These are phyloP conservation scores for Suhomyces kunorum DNA, from an alignment of 1,139 yeast genomes.

Conservation along the genomic window DNA sequence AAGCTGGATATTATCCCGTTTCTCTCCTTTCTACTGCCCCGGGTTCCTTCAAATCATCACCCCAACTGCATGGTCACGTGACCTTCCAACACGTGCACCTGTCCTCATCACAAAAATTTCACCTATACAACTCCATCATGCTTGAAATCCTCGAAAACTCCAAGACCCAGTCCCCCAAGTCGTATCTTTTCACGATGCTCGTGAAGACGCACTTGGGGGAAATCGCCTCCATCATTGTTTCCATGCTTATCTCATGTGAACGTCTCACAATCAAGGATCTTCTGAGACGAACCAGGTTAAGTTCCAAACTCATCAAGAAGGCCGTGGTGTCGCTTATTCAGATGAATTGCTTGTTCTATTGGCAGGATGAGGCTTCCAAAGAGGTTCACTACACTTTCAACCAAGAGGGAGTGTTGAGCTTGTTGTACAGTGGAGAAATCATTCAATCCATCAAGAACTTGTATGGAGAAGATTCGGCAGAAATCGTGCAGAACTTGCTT, in stretches of 20 bases:
- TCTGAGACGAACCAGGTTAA: conserved; percentile 40
- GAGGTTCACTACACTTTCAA: conserved; percentile 58
- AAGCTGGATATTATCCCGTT: too few species aligned
- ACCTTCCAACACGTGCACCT: conserved; percentile 2
- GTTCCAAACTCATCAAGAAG: conserved; percentile 49
- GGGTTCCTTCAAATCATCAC: neutral
- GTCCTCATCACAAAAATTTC: conserved; percentile 8
- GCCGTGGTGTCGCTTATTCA: conserved; percentile 67
- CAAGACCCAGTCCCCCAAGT: conserved; percentile 60
- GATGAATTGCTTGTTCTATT: conserved; percentile 59
- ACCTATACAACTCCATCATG: conserved; percentile 10
- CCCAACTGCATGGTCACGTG: neutral
- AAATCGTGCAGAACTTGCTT: conserved; percentile 70
- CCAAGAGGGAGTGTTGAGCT: conserved; percentile 61
- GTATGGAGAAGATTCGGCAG: conserved; percentile 55
- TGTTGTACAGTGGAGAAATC: conserved; percentile 79
- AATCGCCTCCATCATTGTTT: conserved; percentile 56
- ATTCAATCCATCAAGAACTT: conserved; percentile 49
- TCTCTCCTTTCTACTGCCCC: too few species aligned
- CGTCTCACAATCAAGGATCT: conserved; percentile 55
- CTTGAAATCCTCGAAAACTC: conserved; percentile 22
- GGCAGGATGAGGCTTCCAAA: conserved; percentile 44
- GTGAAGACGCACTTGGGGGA: conserved; percentile 63
- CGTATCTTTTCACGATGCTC: conserved; percentile 56
- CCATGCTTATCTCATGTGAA: conserved; percentile 60